These are phyloP conservation scores for Knoxdaviesia capensis DNA, from an alignment of 2,329 filamentous ascomycete genomes.

Conservation along the genomic window DNA sequence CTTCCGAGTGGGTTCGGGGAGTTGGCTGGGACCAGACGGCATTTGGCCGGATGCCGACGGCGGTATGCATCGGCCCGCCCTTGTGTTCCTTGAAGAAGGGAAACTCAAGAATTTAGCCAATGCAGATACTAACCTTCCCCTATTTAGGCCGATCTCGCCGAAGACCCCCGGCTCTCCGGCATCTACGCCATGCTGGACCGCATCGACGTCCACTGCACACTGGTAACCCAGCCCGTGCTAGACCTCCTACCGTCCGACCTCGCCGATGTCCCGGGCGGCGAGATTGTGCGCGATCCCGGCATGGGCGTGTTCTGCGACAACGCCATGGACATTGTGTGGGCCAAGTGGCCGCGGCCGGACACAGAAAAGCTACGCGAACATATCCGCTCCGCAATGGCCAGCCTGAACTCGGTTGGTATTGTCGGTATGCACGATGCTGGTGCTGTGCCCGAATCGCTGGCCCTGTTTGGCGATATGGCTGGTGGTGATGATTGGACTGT, in stretches of 20 bases:
- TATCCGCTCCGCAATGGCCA: slow-evolving; percentile 37
- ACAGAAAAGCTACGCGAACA: slow-evolving; percentile 13
- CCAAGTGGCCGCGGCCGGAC: slow-evolving; percentile 35
- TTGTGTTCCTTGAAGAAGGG: neutral
- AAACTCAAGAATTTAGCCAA: neutral
- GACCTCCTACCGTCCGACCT: slow-evolving; percentile 33
- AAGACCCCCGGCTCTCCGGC: slow-evolving; percentile 27
- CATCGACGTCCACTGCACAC: slow-evolving; percentile 49
- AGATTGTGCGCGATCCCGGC: slow-evolving; percentile 38
- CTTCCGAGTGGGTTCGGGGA: slow-evolving; percentile 41
- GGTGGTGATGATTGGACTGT: slow-evolving; percentile 32
- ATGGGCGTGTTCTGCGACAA: slow-evolving; percentile 56
- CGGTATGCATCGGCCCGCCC: slow-evolving; percentile 20
- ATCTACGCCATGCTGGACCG: slow-evolving; percentile 50
- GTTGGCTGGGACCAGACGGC: slow-evolving; percentile 52
- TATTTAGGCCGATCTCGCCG: slow-evolving; percentile 30
- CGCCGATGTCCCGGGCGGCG: slow-evolving; percentile 38
- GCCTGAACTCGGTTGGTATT: slow-evolving; percentile 42
- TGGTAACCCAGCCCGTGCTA: slow-evolving; percentile 45
- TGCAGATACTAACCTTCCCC: neutral
- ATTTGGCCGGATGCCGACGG: slow-evolving; percentile 44
- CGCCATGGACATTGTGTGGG: slow-evolving; percentile 41
- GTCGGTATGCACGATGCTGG: slow-evolving; percentile 53
- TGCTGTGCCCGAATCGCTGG: slow-evolving; percentile 30
- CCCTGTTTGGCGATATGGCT: slow-evolving; percentile 31